Percentiles rank a stretch among this genome's conserved stretches.
phyloP scores from a whole-genome alignment of 2,329 filamentous ascomycete genomes.

The Alternaria brassicicola region DNA sequence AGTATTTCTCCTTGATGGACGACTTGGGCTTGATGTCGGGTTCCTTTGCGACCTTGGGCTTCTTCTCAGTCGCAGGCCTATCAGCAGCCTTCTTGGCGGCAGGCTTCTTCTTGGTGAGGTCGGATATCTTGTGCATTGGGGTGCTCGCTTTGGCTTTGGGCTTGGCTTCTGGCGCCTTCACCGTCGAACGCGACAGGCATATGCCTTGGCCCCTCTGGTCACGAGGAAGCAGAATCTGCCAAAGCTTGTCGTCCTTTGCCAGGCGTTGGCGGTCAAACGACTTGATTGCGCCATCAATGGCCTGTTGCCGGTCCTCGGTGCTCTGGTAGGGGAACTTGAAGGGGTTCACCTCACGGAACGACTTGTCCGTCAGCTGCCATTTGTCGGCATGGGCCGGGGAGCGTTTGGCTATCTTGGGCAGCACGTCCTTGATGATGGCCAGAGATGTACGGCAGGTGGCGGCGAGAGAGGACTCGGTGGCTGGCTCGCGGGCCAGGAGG shows the following conservation, averaged over 20 bases:
- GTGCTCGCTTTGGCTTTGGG: conserved; percentile 45
- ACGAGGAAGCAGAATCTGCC: conserved; percentile 66
- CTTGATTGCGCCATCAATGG: conserved; percentile 66
- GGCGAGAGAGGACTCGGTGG: conserved; percentile 40
- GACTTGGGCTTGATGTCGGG: conserved; percentile 30
- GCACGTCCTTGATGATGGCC: conserved; percentile 39
- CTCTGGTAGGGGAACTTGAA: conserved; percentile 65
- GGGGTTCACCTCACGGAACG: conserved; percentile 66
- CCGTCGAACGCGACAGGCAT: conserved; percentile 63
- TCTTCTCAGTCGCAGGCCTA: conserved; percentile 47
- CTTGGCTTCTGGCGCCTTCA: conserved; percentile 50
- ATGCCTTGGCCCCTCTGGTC: conserved; percentile 68
- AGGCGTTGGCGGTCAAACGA: conserved; percentile 68
- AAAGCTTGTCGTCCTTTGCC: conserved; percentile 64
- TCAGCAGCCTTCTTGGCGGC: conserved; percentile 51
- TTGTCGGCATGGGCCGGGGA: conserved; percentile 54
- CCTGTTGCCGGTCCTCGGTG: conserved; percentile 62
- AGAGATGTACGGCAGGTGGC: conserved; percentile 38
- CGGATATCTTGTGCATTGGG: conserved; percentile 47
- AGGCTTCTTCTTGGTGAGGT: conserved; percentile 53
- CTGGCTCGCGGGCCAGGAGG: conserved; percentile 58
- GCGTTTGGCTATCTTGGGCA: conserved; percentile 59
- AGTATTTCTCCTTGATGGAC: conserved; percentile 34
- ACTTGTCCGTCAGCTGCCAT: conserved; percentile 60
- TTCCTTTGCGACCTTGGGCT: conserved; percentile 19